These are phyloP conservation scores for Prototheca cutis DNA, from an alignment of 163 green algal species.

Conservation along the genomic window DNA sequence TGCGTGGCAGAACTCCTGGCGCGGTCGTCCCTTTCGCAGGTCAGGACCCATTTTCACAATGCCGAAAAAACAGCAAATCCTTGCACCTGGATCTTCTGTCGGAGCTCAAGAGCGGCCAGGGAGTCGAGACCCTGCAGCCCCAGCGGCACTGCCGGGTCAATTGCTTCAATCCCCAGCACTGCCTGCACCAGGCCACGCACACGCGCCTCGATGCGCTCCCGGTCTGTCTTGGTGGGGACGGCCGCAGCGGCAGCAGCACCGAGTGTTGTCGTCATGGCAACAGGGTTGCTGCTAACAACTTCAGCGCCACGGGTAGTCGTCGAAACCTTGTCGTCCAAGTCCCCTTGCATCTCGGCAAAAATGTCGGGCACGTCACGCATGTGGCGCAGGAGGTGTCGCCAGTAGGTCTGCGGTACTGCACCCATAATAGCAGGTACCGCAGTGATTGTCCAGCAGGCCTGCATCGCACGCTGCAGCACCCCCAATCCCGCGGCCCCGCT, in stretches of 20 bases:
- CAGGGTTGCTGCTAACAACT: too few species aligned
- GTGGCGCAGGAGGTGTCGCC: conserved; percentile 10
- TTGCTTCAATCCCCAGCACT: conserved; percentile 2
- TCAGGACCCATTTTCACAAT: too few species aligned
- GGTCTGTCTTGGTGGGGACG: too few species aligned
- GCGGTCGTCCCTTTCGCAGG: too few species aligned
- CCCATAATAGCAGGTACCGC: too few species aligned
- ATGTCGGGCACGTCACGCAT: not conserved
- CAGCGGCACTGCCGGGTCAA: conserved; percentile 12
- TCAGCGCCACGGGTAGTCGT: too few species aligned
- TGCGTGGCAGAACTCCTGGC: too few species aligned
- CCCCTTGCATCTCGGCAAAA: too few species aligned
- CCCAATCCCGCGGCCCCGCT: conserved; percentile 15
- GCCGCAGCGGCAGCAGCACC: too few species aligned
- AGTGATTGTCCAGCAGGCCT: not conserved
- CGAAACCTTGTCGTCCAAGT: too few species aligned
- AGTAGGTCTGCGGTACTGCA: conserved; percentile 17
- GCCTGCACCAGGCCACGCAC: conserved; percentile 3
- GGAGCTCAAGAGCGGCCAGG: conserved; percentile 32
- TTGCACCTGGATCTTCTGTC: conserved; percentile 25
- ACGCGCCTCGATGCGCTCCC: not conserved
- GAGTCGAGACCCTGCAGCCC: conserved; percentile 34
- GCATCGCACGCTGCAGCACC: conserved; percentile 11
- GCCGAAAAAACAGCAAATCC: too few species aligned
- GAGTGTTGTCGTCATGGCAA: too few species aligned